Evolutionary conservation across 2,329 filamentous ascomycete species (phyloP), one percentile per base, ranked within the genome.

Genomic region (Fusarium globosum): DNA sequence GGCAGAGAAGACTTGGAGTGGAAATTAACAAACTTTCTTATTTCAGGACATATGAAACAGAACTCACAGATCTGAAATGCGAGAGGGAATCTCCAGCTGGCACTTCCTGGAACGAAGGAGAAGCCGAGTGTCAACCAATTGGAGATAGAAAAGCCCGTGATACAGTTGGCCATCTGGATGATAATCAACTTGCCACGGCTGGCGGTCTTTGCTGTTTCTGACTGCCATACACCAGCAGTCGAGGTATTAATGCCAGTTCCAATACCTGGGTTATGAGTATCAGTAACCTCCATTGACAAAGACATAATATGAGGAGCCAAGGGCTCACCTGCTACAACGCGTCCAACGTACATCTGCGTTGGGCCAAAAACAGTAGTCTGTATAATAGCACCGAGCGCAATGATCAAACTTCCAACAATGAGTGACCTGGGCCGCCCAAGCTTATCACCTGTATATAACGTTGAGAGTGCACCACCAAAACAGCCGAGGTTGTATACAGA

Each of bases 81-180:
- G 3, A 57, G 53, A 21, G 53, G 53, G n/a, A 57, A 43, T 45
- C 53, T 57, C 53, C 53, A 57, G 9, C 39, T 43, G 18, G 39
- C 53, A n/a, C 39, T 43, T 15, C 53, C 53, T 15, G 39, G 39
- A 6, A 43, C 39, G 33, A 57, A 57, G 2, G 53, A 57, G 21
- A 57, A 43, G 28, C 53, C 53, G 28, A 43, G 39, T 8, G 39
- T 57, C 28, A 57, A 33, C 53, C 53, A 57, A 35, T 57, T 57
- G 9, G 39, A 57, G 39, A 57, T 43, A 10, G 53, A 57, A 43
- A 57, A 57, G n/a, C 53, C 53, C 2, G 39, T 43, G 9, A 57
- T 57, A 15, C 39, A 43, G n/a, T 35, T 57, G 6, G 39, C 39
- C 53, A 57, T 57, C 39, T 57, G 39, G 14, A 57, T 43, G 7